phyloP scores from a whole-genome alignment of 1,284 basidiomycete species.

The Trametes versicolor region DNA sequence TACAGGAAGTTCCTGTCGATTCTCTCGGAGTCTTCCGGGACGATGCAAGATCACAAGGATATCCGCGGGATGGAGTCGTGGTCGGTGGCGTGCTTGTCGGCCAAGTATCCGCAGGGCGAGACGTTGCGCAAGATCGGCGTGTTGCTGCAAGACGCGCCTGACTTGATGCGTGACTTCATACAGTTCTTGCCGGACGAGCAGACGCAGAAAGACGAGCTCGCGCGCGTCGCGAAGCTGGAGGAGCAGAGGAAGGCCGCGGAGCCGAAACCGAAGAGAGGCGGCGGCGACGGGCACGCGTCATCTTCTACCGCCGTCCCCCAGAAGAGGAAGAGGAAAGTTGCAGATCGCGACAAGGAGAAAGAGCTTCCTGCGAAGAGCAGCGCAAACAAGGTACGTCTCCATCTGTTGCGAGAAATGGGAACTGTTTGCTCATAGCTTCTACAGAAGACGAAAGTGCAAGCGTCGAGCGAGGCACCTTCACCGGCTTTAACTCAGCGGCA shows the following conservation, averaged over 20 bases:
- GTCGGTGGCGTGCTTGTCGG: conserved; percentile 51
- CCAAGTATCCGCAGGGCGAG: conserved; percentile 58
- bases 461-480: conserved; percentile 39
- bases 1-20: conserved; percentile 97
- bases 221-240: conserved; percentile 38
- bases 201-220: conserved; percentile 55
- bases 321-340: conserved; percentile 72
- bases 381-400: conserved; percentile 44
- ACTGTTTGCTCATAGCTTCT: background rate
- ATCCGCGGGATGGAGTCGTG: conserved; percentile 69
- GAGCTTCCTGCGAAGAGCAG: conserved; percentile 42
- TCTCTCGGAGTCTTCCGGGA: conserved; percentile 68
- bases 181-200: conserved; percentile 87
- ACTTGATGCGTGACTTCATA: conserved; percentile 91
- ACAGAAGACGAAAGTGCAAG: conserved; percentile 43
- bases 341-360: conserved; percentile 49
- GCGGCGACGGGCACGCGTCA: conserved; percentile 26
- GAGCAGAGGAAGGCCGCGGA: conserved; percentile 33
- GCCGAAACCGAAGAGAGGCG: conserved; percentile 34
- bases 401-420: background rate
- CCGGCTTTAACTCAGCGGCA: conserved; percentile 40
- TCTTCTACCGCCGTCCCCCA: conserved; percentile 53
- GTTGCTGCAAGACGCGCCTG: conserved; percentile 90
- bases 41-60: conserved; percentile 67
- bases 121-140: conserved; percentile 88